Percentiles rank a stretch among this genome's conserved stretches.
These are phyloP conservation scores for Neocucurbitaria cava DNA, from an alignment of 2,329 filamentous ascomycete species.

Conservation along the genomic window DNA sequence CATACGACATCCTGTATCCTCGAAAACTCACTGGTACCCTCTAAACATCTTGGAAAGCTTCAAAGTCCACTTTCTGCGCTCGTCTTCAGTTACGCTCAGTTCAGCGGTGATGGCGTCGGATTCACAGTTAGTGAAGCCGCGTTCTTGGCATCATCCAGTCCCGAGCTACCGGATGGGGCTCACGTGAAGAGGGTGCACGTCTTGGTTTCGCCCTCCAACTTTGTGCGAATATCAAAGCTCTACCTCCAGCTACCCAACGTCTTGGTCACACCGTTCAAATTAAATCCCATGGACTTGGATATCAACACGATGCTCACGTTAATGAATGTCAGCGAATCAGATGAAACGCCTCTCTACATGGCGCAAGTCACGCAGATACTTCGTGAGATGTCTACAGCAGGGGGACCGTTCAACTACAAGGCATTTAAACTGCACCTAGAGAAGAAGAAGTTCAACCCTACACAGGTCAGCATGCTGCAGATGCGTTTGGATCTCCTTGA, in stretches of 20 bases:
- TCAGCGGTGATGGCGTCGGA: background rate
- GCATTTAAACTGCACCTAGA: background rate
- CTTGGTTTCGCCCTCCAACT: background rate
- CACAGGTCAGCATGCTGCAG: background rate
- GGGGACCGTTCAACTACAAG: background rate
- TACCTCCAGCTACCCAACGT: background rate
- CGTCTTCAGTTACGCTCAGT: background rate
- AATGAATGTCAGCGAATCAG: background rate
- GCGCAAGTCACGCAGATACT: background rate
- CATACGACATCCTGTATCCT: conserved; percentile 66
- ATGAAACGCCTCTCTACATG: background rate
- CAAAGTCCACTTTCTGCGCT: background rate
- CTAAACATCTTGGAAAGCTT: conserved; percentile 40
- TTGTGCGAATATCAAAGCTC: background rate
- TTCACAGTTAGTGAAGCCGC: background rate
- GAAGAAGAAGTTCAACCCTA: background rate
- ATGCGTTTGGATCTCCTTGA: background rate
- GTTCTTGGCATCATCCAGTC: background rate
- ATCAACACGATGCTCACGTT: background rate
- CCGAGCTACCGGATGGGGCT: too few relatives aligned
- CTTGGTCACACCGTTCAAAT: background rate
- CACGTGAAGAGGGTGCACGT: background rate
- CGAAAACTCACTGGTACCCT: conserved; percentile 58
- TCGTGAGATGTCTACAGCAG: background rate
- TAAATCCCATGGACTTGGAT: background rate